Conservation (phyloP, 1,284 basidiomycete genomes). For the Butyriboletus appendiculatus region DNA sequence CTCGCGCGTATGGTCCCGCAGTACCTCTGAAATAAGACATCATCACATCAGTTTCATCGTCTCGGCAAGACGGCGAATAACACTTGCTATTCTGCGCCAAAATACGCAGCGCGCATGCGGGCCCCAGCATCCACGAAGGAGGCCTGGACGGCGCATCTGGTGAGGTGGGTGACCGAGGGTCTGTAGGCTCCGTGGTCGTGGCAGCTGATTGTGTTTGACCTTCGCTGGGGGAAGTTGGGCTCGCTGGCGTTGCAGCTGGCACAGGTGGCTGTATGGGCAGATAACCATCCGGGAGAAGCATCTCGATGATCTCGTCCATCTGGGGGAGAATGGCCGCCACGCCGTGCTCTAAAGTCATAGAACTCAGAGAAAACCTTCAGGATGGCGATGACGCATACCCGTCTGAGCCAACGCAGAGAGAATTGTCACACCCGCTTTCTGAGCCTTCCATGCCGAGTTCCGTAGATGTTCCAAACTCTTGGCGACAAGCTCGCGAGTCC, state of each 20-base stretch:
- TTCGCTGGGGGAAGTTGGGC: not conserved
- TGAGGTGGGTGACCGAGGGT: not conserved
- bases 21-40: conserved; percentile 7
- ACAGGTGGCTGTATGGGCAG: not conserved
- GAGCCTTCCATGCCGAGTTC: conserved; percentile 15
- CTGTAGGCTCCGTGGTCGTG: not conserved
- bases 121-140: conserved; percentile 29
- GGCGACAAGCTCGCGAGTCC: conserved; percentile 15
- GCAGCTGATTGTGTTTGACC: not conserved
- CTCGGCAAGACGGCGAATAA: not conserved
- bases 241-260: not conserved
- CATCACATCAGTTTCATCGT: not conserved
- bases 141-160: not conserved
- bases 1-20: conserved; percentile 1
- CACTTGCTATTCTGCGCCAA: conserved; percentile 19
- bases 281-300: conserved; percentile 20
- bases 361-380: not conserved
- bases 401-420: conserved; percentile 27
- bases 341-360: conserved; percentile 19
- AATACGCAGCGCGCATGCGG: conserved; percentile 21
- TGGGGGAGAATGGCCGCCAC: conserved; percentile 4
- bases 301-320: conserved; percentile 16
- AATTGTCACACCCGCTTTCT: conserved; percentile 28
- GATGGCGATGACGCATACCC: not conserved
- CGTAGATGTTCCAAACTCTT: conserved; percentile 12